These are phyloP conservation scores for Peniophora sp. DNA, from an alignment of 1,284 basidiomycete species.

Conservation along the genomic window DNA sequence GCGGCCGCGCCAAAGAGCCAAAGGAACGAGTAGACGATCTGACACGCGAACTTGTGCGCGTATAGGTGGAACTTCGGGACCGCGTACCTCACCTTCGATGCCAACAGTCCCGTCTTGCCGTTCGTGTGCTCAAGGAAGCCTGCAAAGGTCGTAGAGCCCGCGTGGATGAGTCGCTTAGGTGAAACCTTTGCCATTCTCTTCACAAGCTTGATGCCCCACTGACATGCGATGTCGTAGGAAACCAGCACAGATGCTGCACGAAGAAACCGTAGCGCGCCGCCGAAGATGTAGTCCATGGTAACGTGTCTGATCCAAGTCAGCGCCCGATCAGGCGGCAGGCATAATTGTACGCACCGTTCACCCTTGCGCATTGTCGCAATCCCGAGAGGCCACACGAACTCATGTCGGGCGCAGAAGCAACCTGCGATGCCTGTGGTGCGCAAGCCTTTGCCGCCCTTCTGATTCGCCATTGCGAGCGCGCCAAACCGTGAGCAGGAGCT, in stretches of 20 bases:
- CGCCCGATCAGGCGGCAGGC: neutral
- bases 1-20: slow-evolving; percentile 6
- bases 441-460: slow-evolving; percentile 11
- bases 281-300: slow-evolving; percentile 8
- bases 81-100: slow-evolving; percentile 7
- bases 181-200: slow-evolving; percentile 6
- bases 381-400: slow-evolving; percentile 6
- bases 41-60: slow-evolving; percentile 10
- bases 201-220: slow-evolving; percentile 5
- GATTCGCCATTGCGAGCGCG: slow-evolving; percentile 5
- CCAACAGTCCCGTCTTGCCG: no score
- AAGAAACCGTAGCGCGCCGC: neutral
- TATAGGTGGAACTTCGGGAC: slow-evolving; percentile 16
- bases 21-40: slow-evolving; percentile 14
- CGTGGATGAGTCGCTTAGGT: slow-evolving; percentile 1
- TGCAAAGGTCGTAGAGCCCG: neutral
- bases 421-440: slow-evolving; percentile 15
- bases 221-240: slow-evolving; percentile 6
- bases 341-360: slow-evolving; percentile 10
- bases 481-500: slow-evolving; percentile 10
- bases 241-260: neutral
- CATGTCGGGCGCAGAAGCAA: slow-evolving; percentile 15
- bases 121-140: no score
- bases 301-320: neutral
- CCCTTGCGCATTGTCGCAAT: slow-evolving; percentile 17